These are phyloP conservation scores for Alternaria tenuissima DNA, from an alignment of 2,329 filamentous ascomycete genomes.

Conservation along the genomic window DNA sequence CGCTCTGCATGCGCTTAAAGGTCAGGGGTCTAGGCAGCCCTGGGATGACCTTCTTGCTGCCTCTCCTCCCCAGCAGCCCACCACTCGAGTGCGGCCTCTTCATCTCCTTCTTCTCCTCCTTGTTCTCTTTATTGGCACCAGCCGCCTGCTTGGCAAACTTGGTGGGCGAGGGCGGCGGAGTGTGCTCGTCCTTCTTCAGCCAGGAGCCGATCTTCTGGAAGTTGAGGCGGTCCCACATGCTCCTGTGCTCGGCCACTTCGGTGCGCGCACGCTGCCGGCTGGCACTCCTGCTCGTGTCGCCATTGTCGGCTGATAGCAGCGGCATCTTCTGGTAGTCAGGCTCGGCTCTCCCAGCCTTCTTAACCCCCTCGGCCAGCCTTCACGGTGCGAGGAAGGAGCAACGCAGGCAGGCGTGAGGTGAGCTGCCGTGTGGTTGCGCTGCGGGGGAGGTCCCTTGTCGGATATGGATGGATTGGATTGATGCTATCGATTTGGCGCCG, in stretches of 20 bases:
- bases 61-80: constrained; percentile 38
- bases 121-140: constrained; percentile 22
- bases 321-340: constrained; percentile 33
- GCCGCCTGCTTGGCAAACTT: constrained; percentile 7
- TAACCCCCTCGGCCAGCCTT: constrained; percentile 14
- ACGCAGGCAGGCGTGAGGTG: constrained; percentile 10
- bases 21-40: constrained; percentile 79
- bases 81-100: constrained; percentile 46
- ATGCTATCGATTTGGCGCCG: constrained; percentile 44
- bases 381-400: constrained; percentile 1
- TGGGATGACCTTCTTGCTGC: constrained; percentile 71
- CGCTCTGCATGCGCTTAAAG: constrained; percentile 83
- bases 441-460: constrained; percentile 21
- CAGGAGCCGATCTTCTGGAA: constrained; percentile 53
- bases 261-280: constrained; percentile 47
- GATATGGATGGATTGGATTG: constrained; percentile 27
- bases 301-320: constrained; percentile 36
- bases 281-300: constrained; percentile 37
- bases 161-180: constrained; percentile 29
- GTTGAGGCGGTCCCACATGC: constrained; percentile 49
- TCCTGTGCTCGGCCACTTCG: constrained; percentile 45
- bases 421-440: constrained; percentile 13
- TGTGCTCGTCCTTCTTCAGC: constrained; percentile 52
- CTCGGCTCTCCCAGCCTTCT: constrained; percentile 21
- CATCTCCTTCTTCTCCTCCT: constrained; percentile 41